Percentiles rank a stretch among this genome's conserved stretches.
Conservation (phyloP, 2,329 filamentous ascomycete species). For the Diaporthe ampelina region DNA sequence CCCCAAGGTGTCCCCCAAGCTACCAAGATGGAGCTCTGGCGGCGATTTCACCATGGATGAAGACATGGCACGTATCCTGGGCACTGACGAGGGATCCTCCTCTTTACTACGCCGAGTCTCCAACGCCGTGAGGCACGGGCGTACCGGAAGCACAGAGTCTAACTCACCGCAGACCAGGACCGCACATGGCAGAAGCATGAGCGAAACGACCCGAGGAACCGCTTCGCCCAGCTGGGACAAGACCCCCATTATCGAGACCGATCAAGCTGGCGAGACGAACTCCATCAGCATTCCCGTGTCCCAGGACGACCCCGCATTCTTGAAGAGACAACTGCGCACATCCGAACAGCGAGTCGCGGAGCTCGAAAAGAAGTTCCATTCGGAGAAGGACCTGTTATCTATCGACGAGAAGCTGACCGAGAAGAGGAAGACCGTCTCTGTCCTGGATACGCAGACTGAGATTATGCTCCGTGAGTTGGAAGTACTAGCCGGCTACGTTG, state of each 20-base stretch:
- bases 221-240: constrained; percentile 79
- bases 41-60: constrained; percentile 96
- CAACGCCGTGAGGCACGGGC: constrained; percentile 92
- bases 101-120: constrained; percentile 91
- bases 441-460: constrained; percentile 93
- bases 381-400: constrained; percentile 76
- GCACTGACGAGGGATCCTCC: constrained; percentile 80
- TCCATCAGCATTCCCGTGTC: constrained; percentile 82
- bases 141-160: constrained; percentile 84
- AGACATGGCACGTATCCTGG: constrained; percentile 91
- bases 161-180: constrained; percentile 56
- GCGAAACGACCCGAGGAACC: constrained; percentile 75
- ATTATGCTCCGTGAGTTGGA: constrained; percentile 95
- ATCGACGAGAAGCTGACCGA: constrained; percentile 90
- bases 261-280: constrained; percentile 61
- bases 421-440: constrained; percentile 95
- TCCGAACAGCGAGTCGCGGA: constrained; percentile 89
- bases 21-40: constrained; percentile 82
- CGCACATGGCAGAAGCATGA: constrained; percentile 73
- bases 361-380: constrained; percentile 82
- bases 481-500: constrained; percentile 88
- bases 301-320: constrained; percentile 72
- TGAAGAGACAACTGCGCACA: constrained; percentile 82
- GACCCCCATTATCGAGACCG: constrained; percentile 70
- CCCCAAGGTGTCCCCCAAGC: constrained; percentile 73